Evolutionary conservation across 2,329 filamentous ascomycete species (phyloP).

Genomic region (Exophiala spinifera): DNA sequence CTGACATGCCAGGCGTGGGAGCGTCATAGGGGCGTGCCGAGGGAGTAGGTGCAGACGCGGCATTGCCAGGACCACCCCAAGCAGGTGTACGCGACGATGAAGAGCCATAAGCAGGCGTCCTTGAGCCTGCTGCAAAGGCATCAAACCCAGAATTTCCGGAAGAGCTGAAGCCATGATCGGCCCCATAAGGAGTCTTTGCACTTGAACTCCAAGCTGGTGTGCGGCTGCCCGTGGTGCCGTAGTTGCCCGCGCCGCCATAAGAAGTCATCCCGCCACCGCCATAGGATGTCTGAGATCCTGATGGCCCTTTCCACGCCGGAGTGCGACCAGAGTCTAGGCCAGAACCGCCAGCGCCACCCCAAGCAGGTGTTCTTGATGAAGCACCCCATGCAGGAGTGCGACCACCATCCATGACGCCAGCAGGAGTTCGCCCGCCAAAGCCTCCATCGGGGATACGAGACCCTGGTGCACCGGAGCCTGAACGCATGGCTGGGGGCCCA

Average conservation of each 20-base stretch:
- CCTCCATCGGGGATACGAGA: constrained; percentile 50
- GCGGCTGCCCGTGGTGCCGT: constrained; percentile 50
- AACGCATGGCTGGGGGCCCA: constrained; percentile 22
- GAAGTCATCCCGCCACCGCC: constrained; percentile 65
- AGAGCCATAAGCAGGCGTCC: constrained; percentile 72
- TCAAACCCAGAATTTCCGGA: constrained; percentile 67
- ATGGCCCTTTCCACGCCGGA: constrained; percentile 57
- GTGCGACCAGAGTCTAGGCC: constrained; percentile 41
- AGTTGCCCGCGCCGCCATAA: constrained; percentile 61
- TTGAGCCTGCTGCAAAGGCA: constrained; percentile 65
- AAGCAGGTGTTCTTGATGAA: constrained; percentile 42
- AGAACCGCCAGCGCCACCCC: constrained; percentile 25
- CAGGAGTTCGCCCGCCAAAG: constrained; percentile 67
- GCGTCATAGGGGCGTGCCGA: constrained; percentile 61
- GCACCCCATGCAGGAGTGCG: constrained; percentile 75
- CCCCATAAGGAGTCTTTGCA: constrained; percentile 62
- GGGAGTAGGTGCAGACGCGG: constrained; percentile 32
- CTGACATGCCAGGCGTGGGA: constrained; percentile 66
- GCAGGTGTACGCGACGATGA: constrained; percentile 49
- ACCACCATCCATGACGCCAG: constrained; percentile 58
- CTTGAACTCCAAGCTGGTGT: constrained; percentile 74
- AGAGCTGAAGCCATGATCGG: constrained; percentile 55
- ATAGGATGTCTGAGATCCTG: constrained; percentile 56
- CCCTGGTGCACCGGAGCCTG: constrained; percentile 34
- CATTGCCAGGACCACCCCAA: constrained; percentile 33